A percentile compares a stretch with the other conserved stretches of the same genome.
Evolutionary conservation across 345 rosid genomes (phyloP).

Genomic region (Eucalyptus globulus): DNA sequence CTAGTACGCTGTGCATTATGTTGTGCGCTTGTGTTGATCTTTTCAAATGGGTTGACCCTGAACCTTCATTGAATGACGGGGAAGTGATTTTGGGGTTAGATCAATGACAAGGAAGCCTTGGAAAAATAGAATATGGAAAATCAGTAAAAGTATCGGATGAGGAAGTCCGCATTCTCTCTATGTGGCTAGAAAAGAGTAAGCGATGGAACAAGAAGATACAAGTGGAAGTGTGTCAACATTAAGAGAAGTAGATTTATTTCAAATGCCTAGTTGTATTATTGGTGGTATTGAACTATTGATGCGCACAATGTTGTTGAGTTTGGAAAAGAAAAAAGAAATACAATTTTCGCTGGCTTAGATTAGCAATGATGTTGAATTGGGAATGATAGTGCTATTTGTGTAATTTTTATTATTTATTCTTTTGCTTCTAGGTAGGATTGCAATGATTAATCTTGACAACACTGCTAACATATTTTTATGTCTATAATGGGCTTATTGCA

Average conservation of each 20-base stretch:
- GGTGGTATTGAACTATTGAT: background rate
- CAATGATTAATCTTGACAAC: background rate
- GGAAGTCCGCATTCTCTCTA: background rate
- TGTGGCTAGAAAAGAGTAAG: background rate
- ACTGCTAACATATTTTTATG: no score
- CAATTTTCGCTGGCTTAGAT: rapidly evolving
- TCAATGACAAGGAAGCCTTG: background rate
- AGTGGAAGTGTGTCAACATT: background rate
- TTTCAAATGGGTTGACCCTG: background rate
- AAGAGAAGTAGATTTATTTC: background rate
- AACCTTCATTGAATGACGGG: background rate
- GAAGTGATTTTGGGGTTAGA: background rate
- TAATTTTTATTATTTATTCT: no score
- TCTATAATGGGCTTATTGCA: background rate
- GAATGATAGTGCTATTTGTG: background rate
- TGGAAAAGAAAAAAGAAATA: background rate
- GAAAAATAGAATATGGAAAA: background rate
- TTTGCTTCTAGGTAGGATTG: background rate
- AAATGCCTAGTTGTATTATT: background rate
- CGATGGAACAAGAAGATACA: background rate
- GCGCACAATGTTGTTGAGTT: rapidly evolving
- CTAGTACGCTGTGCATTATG: background rate
- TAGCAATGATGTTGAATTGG: background rate
- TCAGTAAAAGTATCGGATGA: background rate
- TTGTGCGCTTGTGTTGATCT: background rate